phyloP scores from a whole-genome alignment of 192 early-diverging fungal species.

The Coemansia sp. region DNA sequence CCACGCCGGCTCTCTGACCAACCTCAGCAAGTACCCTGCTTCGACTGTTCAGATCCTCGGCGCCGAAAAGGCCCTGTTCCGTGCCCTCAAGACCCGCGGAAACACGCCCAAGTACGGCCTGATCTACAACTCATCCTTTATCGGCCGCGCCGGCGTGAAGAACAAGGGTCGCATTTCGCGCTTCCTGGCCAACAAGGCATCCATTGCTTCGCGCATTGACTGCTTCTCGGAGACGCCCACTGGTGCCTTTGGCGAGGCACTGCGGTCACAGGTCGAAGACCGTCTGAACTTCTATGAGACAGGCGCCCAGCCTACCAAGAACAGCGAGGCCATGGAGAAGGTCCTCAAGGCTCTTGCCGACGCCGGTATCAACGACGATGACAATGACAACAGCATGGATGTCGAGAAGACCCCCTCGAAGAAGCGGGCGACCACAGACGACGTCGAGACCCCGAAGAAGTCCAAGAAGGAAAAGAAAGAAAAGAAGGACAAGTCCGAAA shows the following conservation, averaged over 20 bases:
- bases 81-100: constrained; percentile 92
- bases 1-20: constrained; percentile 94
- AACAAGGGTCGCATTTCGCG: constrained; percentile 98
- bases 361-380: constrained; percentile 55
- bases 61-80: constrained; percentile 98
- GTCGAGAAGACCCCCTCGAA: constrained; percentile 26
- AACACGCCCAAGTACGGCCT: constrained; percentile 98
- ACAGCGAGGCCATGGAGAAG: constrained; percentile 91
- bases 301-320: constrained; percentile 81
- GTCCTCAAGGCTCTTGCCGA: constrained; percentile 65
- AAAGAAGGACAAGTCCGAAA: constrained; percentile 59
- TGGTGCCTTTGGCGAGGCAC: constrained; percentile 86
- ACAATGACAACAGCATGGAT: constrained; percentile 51
- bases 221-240: constrained; percentile 89
- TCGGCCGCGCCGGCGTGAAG: constrained; percentile 92
- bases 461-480: constrained; percentile 57
- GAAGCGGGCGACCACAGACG: constrained; percentile 52
- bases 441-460: constrained; percentile 51
- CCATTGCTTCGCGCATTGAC: constrained; percentile 95
- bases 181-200: constrained; percentile 97
- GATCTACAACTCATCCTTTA: constrained; percentile 94
- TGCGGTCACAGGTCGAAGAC: constrained; percentile 95
- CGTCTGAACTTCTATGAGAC: constrained; percentile 92
- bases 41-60: constrained; percentile 97
- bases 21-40: constrained; percentile 95